Evolutionary conservation across 805 yeast species (phyloP).

Genomic region (Wickerhamomyces silvicola): DNA sequence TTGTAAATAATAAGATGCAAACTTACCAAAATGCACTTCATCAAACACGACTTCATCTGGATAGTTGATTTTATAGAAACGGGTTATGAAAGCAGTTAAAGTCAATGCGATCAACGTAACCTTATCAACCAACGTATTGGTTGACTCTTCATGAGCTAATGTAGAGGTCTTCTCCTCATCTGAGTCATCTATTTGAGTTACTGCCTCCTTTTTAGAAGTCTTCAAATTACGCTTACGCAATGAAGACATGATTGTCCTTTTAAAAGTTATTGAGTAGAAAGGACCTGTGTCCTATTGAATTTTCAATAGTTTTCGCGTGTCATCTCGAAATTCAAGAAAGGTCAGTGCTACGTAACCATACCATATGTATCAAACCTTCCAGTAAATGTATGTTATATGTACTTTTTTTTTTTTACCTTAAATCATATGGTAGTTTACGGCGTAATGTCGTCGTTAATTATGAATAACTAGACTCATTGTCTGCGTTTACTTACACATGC

Average conservation of each 20-base stretch:
- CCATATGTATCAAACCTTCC: too few species aligned
- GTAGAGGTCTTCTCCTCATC: neutral
- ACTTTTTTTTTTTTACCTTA: too few species aligned
- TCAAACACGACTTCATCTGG: conserved; percentile 80
- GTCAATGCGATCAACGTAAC: conserved; percentile 58
- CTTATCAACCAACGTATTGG: conserved; percentile 21
- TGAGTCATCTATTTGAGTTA: neutral
- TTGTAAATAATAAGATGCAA: conserved; percentile 79
- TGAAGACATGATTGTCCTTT: conserved; percentile 9
- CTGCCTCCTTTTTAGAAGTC: conserved; percentile 1
- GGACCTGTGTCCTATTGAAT: too few species aligned
- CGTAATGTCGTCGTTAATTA: too few species aligned
- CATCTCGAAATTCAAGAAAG: too few species aligned
- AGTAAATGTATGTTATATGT: too few species aligned
- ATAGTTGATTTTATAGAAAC: conserved; percentile 55
- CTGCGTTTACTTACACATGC: conserved; percentile 65
- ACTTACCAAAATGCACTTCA: conserved; percentile 84
- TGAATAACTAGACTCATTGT: conserved; percentile 64
- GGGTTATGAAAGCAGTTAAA: conserved; percentile 52
- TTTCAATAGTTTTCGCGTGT: too few species aligned
- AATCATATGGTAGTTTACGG: too few species aligned
- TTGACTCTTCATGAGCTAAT: neutral
- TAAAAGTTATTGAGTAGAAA: too few species aligned
- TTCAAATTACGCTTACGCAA: conserved; percentile 10
- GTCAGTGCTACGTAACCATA: too few species aligned